phyloP scores from a whole-genome alignment of 371 early-diverging fungal genomes.

The Sporodiniella umbellata region DNA sequence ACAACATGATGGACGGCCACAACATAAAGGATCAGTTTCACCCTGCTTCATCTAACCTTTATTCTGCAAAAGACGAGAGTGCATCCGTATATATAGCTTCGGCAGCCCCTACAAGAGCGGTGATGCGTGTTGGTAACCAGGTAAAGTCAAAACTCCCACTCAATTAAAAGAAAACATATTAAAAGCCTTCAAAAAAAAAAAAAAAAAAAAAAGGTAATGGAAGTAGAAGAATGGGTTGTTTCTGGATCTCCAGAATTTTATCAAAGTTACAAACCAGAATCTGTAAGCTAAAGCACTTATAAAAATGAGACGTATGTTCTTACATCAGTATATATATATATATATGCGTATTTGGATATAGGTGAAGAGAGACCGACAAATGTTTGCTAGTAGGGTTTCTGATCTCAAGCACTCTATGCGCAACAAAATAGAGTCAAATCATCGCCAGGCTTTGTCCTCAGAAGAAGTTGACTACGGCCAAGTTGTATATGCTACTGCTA shows the following conservation, averaged over 20 bases:
- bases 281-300: background rate
- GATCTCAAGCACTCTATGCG: background rate
- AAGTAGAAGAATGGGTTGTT: background rate
- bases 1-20: background rate
- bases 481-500: background rate
- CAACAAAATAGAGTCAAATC: background rate
- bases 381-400: background rate
- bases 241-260: background rate
- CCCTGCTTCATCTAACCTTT: background rate
- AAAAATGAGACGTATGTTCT: too few species aligned
- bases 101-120: background rate
- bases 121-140: background rate
- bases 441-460: background rate
- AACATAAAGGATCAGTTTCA: background rate
- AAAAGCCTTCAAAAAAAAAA: too few species aligned
- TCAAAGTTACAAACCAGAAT: background rate
- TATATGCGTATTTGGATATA: too few species aligned
- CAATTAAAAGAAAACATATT: background rate
- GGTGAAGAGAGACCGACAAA: background rate
- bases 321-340: too few species aligned
- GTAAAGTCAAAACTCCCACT: background rate
- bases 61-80: conserved; percentile 1
- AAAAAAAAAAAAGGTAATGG: background rate
- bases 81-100: background rate
- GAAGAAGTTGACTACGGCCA: too few species aligned